Evolutionary conservation across 352 stramenopile genomes (phyloP).

Genomic region (Hyphochytrium catenoides): DNA sequence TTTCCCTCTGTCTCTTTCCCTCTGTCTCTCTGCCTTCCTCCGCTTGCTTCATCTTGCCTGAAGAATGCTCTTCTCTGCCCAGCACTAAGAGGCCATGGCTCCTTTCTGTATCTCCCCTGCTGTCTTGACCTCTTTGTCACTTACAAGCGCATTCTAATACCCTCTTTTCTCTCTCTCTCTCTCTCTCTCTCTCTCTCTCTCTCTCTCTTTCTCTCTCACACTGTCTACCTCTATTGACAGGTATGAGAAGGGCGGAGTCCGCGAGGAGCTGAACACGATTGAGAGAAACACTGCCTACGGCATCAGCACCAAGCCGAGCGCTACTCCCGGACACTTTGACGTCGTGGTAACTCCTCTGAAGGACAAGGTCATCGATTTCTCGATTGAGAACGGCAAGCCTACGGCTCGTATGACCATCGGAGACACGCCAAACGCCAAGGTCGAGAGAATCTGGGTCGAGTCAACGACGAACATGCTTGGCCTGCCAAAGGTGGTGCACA

Average conservation of each 20-base stretch:
- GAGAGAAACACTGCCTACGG: conserved; percentile 60
- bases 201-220: too few species aligned
- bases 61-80: too few species aligned
- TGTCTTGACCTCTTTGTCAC: too few species aligned
- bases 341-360: conserved; percentile 46
- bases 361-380: conserved; percentile 42
- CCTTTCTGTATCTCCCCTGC: too few species aligned
- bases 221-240: too few species aligned
- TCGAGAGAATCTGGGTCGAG: conserved; percentile 53
- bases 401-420: conserved; percentile 39
- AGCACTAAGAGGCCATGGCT: too few species aligned
- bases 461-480: conserved; percentile 60
- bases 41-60: too few species aligned
- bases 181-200: too few species aligned
- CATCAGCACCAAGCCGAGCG: conserved; percentile 32
- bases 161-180: too few species aligned
- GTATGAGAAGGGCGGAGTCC: conserved; percentile 49
- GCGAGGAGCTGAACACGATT: conserved; percentile 60
- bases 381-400: conserved; percentile 40
- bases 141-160: too few species aligned
- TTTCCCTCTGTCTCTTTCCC: too few species aligned
- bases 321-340: conserved; percentile 34
- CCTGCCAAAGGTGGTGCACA: conserved; percentile 62
- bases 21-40: too few species aligned
- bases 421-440: conserved; percentile 28